Percentiles rank a stretch among this genome's conserved stretches.
Evolutionary conservation across 345 rosid genomes (phyloP).

Genomic region (Brassica nigra): DNA sequence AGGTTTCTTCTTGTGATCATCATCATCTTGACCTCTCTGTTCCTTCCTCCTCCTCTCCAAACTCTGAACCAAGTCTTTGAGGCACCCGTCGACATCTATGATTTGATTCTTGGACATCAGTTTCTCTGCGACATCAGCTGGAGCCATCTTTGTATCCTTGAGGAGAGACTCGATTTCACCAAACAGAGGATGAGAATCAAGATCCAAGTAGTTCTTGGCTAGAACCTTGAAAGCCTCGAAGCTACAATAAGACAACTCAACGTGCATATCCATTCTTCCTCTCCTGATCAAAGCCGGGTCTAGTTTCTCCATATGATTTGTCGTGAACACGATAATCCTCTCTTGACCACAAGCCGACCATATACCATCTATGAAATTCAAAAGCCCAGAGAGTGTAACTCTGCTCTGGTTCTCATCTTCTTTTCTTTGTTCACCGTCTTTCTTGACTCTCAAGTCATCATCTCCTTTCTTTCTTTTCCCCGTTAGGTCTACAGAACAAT

Average conservation of each 20-base stretch:
- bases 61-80: slow-evolving; percentile 37
- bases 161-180: slow-evolving; percentile 26
- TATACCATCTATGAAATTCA: slow-evolving; percentile 47
- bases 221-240: slow-evolving; percentile 48
- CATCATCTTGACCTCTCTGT: not conserved
- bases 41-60: slow-evolving; percentile 34
- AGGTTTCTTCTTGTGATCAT: slow-evolving; percentile 7
- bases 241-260: slow-evolving; percentile 45
- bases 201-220: slow-evolving; percentile 42
- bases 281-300: slow-evolving; percentile 49
- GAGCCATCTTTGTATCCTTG: slow-evolving; percentile 40
- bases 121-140: slow-evolving; percentile 48
- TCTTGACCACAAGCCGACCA: slow-evolving; percentile 48
- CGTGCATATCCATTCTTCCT: slow-evolving; percentile 49
- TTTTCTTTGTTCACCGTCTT: slow-evolving; percentile 3
- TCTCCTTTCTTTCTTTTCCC: slow-evolving; percentile 25
- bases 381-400: slow-evolving; percentile 46
- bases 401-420: not conserved
- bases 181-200: slow-evolving; percentile 41
- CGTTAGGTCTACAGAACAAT: slow-evolving; percentile 45
- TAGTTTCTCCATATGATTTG: slow-evolving; percentile 42
- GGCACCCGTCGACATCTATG: slow-evolving; percentile 28
- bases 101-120: slow-evolving; percentile 41
- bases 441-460: not conserved
- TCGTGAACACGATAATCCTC: slow-evolving; percentile 43